Conservation (phyloP, 441 rosid species). For the Bocquillonia castaneifolia region DNA sequence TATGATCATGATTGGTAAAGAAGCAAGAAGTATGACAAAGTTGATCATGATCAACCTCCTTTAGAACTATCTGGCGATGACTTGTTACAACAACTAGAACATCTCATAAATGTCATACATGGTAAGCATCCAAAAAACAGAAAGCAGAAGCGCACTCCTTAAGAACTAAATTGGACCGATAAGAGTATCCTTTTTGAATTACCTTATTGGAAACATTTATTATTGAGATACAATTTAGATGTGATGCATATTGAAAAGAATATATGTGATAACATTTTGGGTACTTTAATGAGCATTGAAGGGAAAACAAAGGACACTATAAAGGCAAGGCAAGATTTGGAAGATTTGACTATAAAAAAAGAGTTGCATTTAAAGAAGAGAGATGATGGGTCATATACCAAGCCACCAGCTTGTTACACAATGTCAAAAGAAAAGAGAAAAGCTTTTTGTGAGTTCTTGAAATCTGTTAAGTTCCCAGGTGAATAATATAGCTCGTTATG, state of each 20-base stretch:
- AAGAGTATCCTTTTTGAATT: constrained; percentile 2
- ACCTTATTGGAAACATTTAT: not conserved
- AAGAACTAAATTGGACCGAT: not conserved
- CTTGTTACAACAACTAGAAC: not conserved
- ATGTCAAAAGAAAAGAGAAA: not conserved
- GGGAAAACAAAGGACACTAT: constrained; percentile 15
- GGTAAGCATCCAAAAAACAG: not conserved
- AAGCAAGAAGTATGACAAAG: not conserved
- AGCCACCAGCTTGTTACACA: not conserved
- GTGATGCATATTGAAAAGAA: constrained; percentile 20
- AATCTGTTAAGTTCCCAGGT: not conserved
- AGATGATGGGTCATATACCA: not conserved
- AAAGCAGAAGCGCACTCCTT: not conserved
- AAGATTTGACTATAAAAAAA: not conserved
- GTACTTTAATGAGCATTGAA: not conserved
- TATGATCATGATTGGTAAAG: not conserved
- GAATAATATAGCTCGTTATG: constrained; percentile 7
- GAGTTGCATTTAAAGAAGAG: not conserved
- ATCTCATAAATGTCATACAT: not conserved
- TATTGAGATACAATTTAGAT: constrained; percentile 14
- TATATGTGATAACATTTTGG: constrained; percentile 10
- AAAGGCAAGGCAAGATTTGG: not conserved
- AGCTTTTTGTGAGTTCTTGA: not conserved
- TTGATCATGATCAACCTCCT: not conserved
- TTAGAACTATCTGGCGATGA: not conserved